A percentile compares a stretch with the other conserved stretches of the same genome.
phyloP scores from a whole-genome alignment of 495 filamentous ascomycete genomes.

The Tetracladium setigerum region DNA sequence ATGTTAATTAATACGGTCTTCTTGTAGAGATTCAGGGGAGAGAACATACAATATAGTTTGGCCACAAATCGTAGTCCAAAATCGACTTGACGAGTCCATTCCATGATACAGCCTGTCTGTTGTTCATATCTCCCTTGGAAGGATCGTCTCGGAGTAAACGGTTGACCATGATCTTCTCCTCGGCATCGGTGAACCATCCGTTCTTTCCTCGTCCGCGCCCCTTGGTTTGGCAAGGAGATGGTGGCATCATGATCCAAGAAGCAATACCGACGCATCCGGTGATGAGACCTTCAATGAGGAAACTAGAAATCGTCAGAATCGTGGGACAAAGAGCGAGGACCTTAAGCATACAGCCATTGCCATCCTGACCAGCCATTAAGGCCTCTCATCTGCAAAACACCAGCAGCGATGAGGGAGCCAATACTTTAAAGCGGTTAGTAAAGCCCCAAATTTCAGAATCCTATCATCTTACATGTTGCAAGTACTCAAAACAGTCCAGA shows the following conservation, averaged over 20 bases:
- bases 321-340: background rate
- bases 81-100: conserved; percentile 47
- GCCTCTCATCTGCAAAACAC: conserved; percentile 58
- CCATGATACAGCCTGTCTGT: conserved; percentile 49
- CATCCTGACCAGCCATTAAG: conserved; percentile 58
- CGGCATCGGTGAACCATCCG: conserved; percentile 60
- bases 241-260: conserved; percentile 60
- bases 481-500: conserved; percentile 56
- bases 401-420: conserved; percentile 61
- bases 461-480: too few species aligned
- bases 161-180: conserved; percentile 65
- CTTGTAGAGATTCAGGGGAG: too few species aligned
- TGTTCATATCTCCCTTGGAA: conserved; percentile 47
- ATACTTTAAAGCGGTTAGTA: conserved; percentile 48
- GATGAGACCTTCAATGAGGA: conserved; percentile 34
- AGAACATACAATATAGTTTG: conserved; percentile 46
- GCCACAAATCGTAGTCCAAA: conserved; percentile 63
- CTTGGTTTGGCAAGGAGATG: conserved; percentile 50
- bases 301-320: conserved; percentile 1
- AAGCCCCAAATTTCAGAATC: too few species aligned
- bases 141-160: conserved; percentile 64
- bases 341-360: conserved; percentile 56
- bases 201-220: conserved; percentile 59
- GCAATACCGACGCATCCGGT: conserved; percentile 57
- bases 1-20: conserved; percentile 21